Conservation (phyloP, 352 stramenopile species). For the Phytophthora sp. region DNA sequence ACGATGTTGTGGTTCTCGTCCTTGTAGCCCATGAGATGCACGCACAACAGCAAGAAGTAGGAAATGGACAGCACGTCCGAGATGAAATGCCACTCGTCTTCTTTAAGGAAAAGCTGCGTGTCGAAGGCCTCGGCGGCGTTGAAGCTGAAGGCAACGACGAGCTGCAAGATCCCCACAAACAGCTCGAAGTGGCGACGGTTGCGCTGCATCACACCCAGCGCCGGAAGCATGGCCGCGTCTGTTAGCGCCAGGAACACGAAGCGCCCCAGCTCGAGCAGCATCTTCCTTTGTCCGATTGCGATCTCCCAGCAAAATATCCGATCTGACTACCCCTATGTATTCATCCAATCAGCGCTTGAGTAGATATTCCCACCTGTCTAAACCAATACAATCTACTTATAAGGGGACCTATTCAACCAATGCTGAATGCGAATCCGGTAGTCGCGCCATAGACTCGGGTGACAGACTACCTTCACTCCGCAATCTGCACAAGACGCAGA, state of each 20-base stretch:
- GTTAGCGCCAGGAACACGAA: constrained; percentile 80
- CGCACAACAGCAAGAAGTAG: constrained; percentile 86
- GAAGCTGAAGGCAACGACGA: constrained; percentile 83
- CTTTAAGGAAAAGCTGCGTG: constrained; percentile 66
- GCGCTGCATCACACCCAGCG: constrained; percentile 77
- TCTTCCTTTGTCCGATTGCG: constrained; percentile 23
- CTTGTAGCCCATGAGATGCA: constrained; percentile 85
- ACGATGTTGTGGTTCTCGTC: constrained; percentile 87
- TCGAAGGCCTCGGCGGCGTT: constrained; percentile 82
- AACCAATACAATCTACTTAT: constrained; percentile 12
- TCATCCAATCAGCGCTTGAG: constrained; percentile 19
- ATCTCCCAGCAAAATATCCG: constrained; percentile 8
- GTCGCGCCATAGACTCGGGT: no score
- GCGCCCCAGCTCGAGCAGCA: constrained; percentile 55
- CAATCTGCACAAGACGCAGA: constrained; percentile 22
- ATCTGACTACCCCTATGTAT: constrained; percentile 12
- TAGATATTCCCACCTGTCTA: constrained; percentile 1
- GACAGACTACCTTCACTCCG: no score
- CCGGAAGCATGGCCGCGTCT: constrained; percentile 75
- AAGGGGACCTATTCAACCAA: constrained; percentile 3
- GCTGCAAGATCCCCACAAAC: constrained; percentile 87
- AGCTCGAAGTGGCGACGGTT: constrained; percentile 91
- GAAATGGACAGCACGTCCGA: constrained; percentile 86
- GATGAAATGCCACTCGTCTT: constrained; percentile 88
- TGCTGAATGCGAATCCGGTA: constrained; percentile 18